Conservation (phyloP, 164 flowering plant species). For the Magnolia kwangsiensis region DNA sequence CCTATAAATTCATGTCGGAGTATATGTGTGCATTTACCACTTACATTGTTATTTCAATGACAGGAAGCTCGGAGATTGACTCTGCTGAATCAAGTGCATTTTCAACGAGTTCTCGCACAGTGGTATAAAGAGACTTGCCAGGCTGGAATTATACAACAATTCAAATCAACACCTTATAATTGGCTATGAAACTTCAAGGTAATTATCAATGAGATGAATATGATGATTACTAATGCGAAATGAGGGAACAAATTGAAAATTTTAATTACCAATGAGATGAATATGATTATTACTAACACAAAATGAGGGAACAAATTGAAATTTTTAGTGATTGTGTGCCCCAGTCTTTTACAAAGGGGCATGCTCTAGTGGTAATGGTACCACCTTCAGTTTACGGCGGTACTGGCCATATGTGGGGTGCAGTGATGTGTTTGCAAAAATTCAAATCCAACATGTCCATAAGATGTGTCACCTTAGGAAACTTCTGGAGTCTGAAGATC, state of each 20-base stretch:
- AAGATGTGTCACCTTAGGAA: too few relatives aligned
- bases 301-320: background rate
- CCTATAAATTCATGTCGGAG: background rate
- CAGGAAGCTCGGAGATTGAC: slow-evolving; percentile 89
- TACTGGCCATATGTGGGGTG: too few relatives aligned
- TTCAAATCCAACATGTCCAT: too few relatives aligned
- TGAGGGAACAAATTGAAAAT: background rate
- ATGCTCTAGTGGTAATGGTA: too few relatives aligned
- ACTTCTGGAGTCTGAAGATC: too few relatives aligned
- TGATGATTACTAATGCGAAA: background rate
- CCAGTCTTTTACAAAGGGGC: too few relatives aligned
- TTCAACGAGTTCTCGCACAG: slow-evolving; percentile 95
- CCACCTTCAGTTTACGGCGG: too few relatives aligned
- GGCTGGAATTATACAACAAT: slow-evolving; percentile 47
- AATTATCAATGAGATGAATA: background rate
- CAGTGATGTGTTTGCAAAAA: too few relatives aligned
- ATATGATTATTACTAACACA: background rate
- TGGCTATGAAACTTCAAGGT: background rate
- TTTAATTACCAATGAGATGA: background rate
- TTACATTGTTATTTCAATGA: slow-evolving; percentile 87
- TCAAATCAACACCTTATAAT: slow-evolving; percentile 8
- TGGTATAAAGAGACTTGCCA: slow-evolving; percentile 87
- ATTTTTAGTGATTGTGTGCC: too few relatives aligned
- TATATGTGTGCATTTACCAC: slow-evolving; percentile 12
- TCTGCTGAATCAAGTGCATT: slow-evolving; percentile 97